Percentiles rank a stretch among this genome's conserved stretches.
phyloP scores from a whole-genome alignment of 768 basidiomycete genomes.

The Candolleomyces efflorescens region DNA sequence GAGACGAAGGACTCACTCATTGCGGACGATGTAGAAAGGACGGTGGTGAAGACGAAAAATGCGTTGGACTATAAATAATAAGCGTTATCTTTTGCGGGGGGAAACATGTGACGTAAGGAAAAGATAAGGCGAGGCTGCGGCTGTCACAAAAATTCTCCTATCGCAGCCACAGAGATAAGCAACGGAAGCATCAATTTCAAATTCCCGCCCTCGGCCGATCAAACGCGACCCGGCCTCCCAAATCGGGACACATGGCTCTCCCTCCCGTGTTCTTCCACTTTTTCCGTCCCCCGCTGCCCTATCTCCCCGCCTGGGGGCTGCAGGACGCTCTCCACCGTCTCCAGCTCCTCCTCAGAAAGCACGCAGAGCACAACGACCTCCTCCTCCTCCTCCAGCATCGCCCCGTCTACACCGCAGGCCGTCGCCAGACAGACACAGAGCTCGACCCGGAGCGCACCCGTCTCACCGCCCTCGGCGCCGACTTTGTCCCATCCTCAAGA shows the following conservation, averaged over 20 bases:
- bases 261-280: slow-evolving; percentile 74
- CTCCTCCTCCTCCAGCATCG: slow-evolving; percentile 84
- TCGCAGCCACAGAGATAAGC: too few species aligned
- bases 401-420: slow-evolving; percentile 94
- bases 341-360: slow-evolving; percentile 50
- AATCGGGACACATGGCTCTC: slow-evolving; percentile 27
- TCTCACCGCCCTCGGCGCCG: slow-evolving; percentile 76
- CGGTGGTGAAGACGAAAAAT: neutral
- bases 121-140: neutral
- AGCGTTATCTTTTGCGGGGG: slow-evolving; percentile 2
- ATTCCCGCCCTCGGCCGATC: neutral
- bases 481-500: slow-evolving; percentile 76
- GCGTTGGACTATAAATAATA: neutral
- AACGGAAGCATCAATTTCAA: too few species aligned
- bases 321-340: slow-evolving; percentile 69
- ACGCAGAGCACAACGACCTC: slow-evolving; percentile 49
- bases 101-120: neutral
- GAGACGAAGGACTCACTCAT: too few species aligned
- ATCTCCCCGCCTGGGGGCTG: slow-evolving; percentile 58
- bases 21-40: neutral
- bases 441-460: slow-evolving; percentile 56
- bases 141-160: too few species aligned
- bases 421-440: slow-evolving; percentile 68
- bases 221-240: neutral
- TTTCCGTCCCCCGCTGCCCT: slow-evolving; percentile 77